Evolutionary conservation across 495 filamentous ascomycete species (phyloP).

Genomic region (Friedmanniomyces simplex): DNA sequence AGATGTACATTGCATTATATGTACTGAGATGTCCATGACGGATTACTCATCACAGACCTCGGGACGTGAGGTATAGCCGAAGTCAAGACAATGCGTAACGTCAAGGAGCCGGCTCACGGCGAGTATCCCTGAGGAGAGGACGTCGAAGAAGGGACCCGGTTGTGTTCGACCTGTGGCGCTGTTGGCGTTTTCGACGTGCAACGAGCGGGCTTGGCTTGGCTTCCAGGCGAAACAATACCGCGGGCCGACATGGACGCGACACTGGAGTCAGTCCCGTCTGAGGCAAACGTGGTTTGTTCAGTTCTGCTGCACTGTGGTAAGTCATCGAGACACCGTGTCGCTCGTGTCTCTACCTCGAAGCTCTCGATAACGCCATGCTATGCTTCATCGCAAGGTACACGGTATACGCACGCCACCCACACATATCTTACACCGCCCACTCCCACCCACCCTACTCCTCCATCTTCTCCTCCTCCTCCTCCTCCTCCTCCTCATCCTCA

Average conservation of each 20-base stretch:
- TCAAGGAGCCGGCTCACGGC: too few species aligned
- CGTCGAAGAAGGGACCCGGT: too few species aligned
- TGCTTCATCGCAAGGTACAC: background rate
- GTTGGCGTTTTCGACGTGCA: too few species aligned
- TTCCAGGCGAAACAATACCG: too few species aligned
- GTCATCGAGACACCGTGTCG: background rate
- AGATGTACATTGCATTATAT: background rate
- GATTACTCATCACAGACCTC: background rate
- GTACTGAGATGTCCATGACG: background rate
- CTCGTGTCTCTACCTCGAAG: background rate
- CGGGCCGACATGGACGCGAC: too few species aligned
- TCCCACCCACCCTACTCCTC: conserved; percentile 23
- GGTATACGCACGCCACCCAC: background rate
- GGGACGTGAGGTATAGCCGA: too few species aligned
- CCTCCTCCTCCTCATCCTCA: conserved; percentile 35
- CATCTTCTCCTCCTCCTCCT: conserved; percentile 31
- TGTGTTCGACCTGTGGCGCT: too few species aligned
- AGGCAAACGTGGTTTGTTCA: background rate
- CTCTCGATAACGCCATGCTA: background rate
- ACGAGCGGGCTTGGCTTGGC: too few species aligned
- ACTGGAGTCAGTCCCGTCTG: too few species aligned
- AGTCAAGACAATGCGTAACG: too few species aligned
- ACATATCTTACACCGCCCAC: conserved; percentile 6
- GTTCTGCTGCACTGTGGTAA: background rate
- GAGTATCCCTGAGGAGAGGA: too few species aligned